Evolutionary conservation across 306 rosid genomes (phyloP), one percentile per base, ranked within the genome.

Genomic region (Cercis canadensis): DNA sequence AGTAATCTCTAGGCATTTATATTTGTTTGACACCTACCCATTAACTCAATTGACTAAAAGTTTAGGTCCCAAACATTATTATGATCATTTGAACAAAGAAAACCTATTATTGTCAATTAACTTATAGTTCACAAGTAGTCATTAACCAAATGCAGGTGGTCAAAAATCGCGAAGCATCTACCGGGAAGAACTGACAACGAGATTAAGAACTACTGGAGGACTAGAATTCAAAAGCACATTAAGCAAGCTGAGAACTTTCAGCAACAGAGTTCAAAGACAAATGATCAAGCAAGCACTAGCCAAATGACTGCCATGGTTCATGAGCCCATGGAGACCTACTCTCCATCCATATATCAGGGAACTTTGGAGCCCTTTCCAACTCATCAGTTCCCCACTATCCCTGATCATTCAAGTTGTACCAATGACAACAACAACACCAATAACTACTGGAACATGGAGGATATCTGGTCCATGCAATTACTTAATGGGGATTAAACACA

Each of bases 111-210:
- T n/a, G n/a, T n/a, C n/a, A n/a, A n/a, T n/a, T n/a, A n/a, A n/a
- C n/a, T n/a, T n/a, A n/a, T n/a, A n/a, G n/a, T n/a, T n/a, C n/a
- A n/a, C n/a, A n/a, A n/a, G n/a, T n/a, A n/a, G n/a, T n/a, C 2
- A 72, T 39, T 62, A 37, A 63, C 39, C 16, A 17, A 44, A 40
- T 49, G 56, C 69, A 90, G 98, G 97, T 94, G 98, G 98, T 90
- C 98, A 57, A 94, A 89, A 85, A 90, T 94, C 24, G 98, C 98
- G 11, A 94, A 89, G 80, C 96, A 94, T 67, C 83, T 94, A 5
- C 98, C 98, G 0, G 98, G 98, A 81, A 81, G 98, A 76, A 94
- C 98, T 11, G 98, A 94, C 57, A 94, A 94, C 60, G 98, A 94
- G 75, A 94, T 94, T 19, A 94, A 94, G 81, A 94, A 94, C 69